Percentiles rank a stretch among this genome's conserved stretches.
Conservation (phyloP, 805 yeast genomes). For the Yarrowia osloensis region DNA sequence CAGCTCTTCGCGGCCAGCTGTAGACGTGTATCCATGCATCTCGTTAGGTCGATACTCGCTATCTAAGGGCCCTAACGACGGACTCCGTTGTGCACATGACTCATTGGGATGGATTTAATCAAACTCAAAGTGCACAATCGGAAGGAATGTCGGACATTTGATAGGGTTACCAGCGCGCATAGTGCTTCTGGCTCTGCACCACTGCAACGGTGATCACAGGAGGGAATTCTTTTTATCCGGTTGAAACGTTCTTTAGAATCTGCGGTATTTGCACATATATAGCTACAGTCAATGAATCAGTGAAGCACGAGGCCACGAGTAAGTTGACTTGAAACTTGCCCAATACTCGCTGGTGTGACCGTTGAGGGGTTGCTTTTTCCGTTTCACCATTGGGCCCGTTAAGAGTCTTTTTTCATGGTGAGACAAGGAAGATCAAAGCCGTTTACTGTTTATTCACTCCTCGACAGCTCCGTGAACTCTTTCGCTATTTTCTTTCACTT, state of each 20-base stretch:
- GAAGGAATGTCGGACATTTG: not conserved
- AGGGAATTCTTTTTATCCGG: not conserved
- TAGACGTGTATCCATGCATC: not conserved
- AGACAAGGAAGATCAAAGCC: not conserved
- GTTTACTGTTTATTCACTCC: not conserved
- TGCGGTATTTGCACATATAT: not conserved
- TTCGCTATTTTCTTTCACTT: not conserved
- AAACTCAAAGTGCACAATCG: not conserved
- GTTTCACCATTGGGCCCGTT: not conserved
- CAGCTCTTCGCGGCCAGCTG: slow-evolving; percentile 9
- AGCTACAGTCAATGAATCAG: not conserved
- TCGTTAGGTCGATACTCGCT: not conserved
- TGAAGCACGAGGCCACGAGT: no score
- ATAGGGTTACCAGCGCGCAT: not conserved
- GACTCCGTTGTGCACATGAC: not conserved
- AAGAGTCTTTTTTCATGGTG: not conserved
- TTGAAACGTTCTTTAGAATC: not conserved
- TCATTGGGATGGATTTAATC: not conserved
- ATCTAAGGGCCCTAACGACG: not conserved
- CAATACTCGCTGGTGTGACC: not conserved
- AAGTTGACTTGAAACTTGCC: no score
- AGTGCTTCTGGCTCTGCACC: no score
- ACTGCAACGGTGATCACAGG: not conserved
- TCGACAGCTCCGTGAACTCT: not conserved
- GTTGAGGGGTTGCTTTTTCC: not conserved